Percentiles rank a stretch among this genome's conserved stretches.
These are phyloP conservation scores for Heterobasidion parviporum DNA, from an alignment of 1,284 basidiomycete species.

Conservation along the genomic window DNA sequence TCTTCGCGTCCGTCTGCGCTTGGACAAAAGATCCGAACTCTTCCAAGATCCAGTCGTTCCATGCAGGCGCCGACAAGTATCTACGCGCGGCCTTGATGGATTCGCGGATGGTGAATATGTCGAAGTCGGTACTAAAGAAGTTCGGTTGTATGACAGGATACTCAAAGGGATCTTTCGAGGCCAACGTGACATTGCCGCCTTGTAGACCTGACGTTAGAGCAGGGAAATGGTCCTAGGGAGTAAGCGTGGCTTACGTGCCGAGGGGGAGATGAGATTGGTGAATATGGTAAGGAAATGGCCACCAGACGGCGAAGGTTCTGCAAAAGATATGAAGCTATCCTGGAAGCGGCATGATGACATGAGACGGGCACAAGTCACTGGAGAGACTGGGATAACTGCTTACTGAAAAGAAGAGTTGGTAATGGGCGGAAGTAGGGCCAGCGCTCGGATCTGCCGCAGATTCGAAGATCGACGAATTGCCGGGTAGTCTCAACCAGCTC, in stretches of 20 bases:
- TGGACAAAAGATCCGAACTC: not conserved
- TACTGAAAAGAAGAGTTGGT: not conserved
- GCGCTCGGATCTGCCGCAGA: constrained; percentile 24
- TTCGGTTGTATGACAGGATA: constrained; percentile 15
- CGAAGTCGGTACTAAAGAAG: constrained; percentile 11
- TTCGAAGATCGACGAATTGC: constrained; percentile 21
- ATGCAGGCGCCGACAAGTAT: constrained; percentile 3
- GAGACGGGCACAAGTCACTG: constrained; percentile 1
- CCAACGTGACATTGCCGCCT: constrained; percentile 18
- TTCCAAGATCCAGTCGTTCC: constrained; percentile 4
- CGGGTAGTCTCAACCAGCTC: constrained; percentile 20
- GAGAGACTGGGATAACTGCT: not conserved
- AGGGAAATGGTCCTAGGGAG: not conserved
- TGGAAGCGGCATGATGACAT: not conserved
- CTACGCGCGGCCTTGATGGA: not conserved
- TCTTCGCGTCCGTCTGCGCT: constrained; percentile 4
- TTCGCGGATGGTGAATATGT: constrained; percentile 5
- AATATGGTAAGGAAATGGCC: constrained; percentile 16
- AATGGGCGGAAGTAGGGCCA: constrained; percentile 15
- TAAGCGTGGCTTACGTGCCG: constrained; percentile 7
- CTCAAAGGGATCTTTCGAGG: constrained; percentile 14
- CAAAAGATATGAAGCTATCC: constrained; percentile 8
- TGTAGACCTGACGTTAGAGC: not conserved
- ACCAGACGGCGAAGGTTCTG: constrained; percentile 4
- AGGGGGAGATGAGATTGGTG: constrained; percentile 14